A percentile compares a stretch with the other conserved stretches of the same genome.
phyloP scores from a whole-genome alignment of 768 basidiomycete genomes.

The Hygrocybe coccinea region DNA sequence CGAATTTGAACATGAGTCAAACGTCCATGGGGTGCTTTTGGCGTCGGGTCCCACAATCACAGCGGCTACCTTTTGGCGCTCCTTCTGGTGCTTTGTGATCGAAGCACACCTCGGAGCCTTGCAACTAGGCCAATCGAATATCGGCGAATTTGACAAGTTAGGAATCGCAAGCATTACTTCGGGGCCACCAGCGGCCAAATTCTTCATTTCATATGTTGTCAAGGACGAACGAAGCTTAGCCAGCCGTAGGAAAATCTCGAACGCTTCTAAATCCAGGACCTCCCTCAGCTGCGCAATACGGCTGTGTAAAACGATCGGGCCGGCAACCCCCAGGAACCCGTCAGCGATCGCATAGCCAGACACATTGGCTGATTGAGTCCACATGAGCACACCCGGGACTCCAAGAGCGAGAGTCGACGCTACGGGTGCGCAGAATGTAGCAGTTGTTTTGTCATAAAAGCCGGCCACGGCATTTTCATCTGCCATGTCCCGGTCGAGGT shows the following conservation, averaged over 20 bases:
- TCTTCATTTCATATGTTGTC: constrained; percentile 16
- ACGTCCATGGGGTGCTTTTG: constrained; percentile 11
- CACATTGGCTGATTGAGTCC: constrained; percentile 12
- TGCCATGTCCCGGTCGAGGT: neutral
- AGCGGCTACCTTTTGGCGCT: neutral
- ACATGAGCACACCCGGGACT: constrained; percentile 12
- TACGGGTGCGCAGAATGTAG: constrained; percentile 11
- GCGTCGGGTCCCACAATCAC: constrained; percentile 14
- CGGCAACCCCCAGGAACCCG: constrained; percentile 8
- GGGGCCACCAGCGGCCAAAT: constrained; percentile 9
- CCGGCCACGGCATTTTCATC: constrained; percentile 3
- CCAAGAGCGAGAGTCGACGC: constrained; percentile 18
- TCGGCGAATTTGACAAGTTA: constrained; percentile 7
- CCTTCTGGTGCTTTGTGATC: constrained; percentile 1
- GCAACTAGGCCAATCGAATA: constrained; percentile 17
- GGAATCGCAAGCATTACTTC: constrained; percentile 12
- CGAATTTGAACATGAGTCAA: constrained; percentile 5
- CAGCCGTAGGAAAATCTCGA: constrained; percentile 5
- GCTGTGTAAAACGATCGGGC: neutral
- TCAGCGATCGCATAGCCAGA: constrained; percentile 15
- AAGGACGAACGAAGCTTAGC: constrained; percentile 9
- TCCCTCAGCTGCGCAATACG: constrained; percentile 7
- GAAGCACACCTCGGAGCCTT: neutral
- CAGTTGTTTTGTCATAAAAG: constrained; percentile 14
- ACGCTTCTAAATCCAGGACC: constrained; percentile 5